Evolutionary conservation across 2,329 filamentous ascomycete species (phyloP).

Genomic region (Aspergillus phoenicis): DNA sequence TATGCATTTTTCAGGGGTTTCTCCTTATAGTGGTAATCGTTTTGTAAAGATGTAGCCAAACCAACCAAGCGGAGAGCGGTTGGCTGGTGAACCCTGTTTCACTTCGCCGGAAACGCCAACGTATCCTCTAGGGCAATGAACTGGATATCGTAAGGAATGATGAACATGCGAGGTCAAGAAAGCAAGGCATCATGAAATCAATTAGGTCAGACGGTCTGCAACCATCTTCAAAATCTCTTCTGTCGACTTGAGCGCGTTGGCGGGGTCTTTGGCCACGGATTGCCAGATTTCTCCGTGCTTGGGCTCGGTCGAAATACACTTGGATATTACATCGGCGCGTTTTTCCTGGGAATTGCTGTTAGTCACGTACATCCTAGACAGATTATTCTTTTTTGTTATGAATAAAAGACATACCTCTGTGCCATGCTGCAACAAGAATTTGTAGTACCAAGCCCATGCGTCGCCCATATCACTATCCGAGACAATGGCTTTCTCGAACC

Average conservation of each 20-base stretch:
- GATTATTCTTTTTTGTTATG: conserved; percentile 9
- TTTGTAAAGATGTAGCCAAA: too few species aligned
- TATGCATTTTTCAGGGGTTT: not conserved
- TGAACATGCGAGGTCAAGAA: not conserved
- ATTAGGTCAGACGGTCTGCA: conserved; percentile 49
- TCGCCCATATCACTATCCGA: conserved; percentile 86
- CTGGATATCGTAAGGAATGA: not conserved
- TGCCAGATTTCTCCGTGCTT: conserved; percentile 94
- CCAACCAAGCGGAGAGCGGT: too few species aligned
- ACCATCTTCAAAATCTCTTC: conserved; percentile 86
- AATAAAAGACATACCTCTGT: conserved; percentile 61
- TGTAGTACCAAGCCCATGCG: conserved; percentile 97
- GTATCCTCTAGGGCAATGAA: too few species aligned
- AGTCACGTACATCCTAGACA: not conserved
- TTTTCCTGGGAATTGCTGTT: conserved; percentile 64
- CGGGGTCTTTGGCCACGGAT: conserved; percentile 78
- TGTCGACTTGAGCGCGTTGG: conserved; percentile 70
- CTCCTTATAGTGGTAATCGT: too few species aligned
- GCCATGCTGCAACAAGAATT: conserved; percentile 88
- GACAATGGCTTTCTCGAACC: conserved; percentile 95
- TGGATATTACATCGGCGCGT: conserved; percentile 76
- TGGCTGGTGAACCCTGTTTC: too few species aligned
- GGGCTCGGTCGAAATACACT: conserved; percentile 81
- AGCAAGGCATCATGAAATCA: not conserved
- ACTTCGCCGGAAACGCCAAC: not conserved